A percentile compares a stretch with the other conserved stretches of the same genome.
Evolutionary conservation across 129 eudicot genomes (phyloP).

Genomic region (Rutidosis leptorrhynchoides): DNA sequence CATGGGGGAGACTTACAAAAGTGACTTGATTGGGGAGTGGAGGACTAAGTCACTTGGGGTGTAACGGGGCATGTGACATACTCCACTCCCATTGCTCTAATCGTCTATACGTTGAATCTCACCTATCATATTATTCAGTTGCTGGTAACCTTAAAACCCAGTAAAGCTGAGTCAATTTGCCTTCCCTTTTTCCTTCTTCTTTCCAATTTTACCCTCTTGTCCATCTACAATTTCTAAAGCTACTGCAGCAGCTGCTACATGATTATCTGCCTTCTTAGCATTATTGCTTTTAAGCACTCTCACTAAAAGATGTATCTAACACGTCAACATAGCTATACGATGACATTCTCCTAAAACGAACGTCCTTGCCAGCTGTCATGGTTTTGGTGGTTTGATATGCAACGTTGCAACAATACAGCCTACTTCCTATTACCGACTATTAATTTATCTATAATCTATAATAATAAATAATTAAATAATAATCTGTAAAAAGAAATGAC

Average conservation of each 20-base stretch:
- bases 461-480: too few species aligned
- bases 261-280: slow-evolving; percentile 40
- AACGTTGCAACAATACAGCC: too few species aligned
- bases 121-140: slow-evolving; percentile 83
- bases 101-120: slow-evolving; percentile 73
- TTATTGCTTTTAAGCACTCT: slow-evolving; percentile 87
- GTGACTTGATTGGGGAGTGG: too few species aligned
- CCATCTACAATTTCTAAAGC: slow-evolving; percentile 42
- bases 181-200: slow-evolving; percentile 89
- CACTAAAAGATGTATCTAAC: slow-evolving; percentile 71
- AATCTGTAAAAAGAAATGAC: too few species aligned
- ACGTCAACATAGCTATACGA: slow-evolving; percentile 67
- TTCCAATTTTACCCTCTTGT: slow-evolving; percentile 47
- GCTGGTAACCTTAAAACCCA: slow-evolving; percentile 76
- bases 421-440: too few species aligned
- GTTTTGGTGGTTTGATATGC: too few species aligned
- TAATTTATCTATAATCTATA: too few species aligned
- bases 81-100: slow-evolving; percentile 20
- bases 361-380: too few species aligned
- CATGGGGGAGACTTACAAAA: too few species aligned
- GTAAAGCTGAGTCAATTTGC: slow-evolving; percentile 72
- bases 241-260: slow-evolving; percentile 23
- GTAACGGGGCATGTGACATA: too few species aligned
- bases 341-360: slow-evolving; percentile 52
- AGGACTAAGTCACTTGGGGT: too few species aligned